These are phyloP conservation scores for Geotrichum bryndzae DNA, from an alignment of 1,139 yeast genomes.

Conservation along the genomic window DNA sequence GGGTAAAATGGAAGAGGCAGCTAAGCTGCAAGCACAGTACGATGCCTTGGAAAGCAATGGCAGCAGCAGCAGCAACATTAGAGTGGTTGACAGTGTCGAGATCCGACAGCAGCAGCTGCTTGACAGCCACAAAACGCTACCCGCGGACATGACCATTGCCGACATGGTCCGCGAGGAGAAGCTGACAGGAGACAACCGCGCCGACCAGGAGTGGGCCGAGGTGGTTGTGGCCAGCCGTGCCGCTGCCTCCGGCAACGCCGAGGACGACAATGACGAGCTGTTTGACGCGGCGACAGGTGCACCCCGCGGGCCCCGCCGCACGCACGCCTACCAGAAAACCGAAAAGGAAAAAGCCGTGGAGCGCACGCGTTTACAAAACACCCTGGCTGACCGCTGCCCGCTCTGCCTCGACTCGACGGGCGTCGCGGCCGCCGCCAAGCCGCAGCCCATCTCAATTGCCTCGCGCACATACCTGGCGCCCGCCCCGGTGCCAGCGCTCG, in stretches of 20 bases:
- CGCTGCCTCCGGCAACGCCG: constrained; percentile 29
- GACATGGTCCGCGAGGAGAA: constrained; percentile 40
- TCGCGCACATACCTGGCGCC: constrained; percentile 13
- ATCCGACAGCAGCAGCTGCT: constrained; percentile 12
- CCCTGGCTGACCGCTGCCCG: constrained; percentile 37
- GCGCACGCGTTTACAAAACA: constrained; percentile 29
- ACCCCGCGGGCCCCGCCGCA: constrained; percentile 24
- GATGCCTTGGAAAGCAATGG: constrained; percentile 11
- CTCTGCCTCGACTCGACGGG: constrained; percentile 31
- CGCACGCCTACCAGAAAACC: neutral
- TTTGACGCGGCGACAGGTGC: constrained; percentile 35
- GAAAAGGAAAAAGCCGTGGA: constrained; percentile 30
- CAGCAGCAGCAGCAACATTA: neutral
- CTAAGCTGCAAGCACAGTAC: constrained; percentile 32
- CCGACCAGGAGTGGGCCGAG: constrained; percentile 25
- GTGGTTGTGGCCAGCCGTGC: constrained; percentile 37
- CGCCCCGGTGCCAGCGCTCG: constrained; percentile 39
- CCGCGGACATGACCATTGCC: constrained; percentile 34
- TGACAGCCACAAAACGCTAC: constrained; percentile 4
- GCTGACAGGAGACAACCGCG: constrained; percentile 21
- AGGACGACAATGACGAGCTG: constrained; percentile 39
- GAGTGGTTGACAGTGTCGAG: constrained; percentile 14
- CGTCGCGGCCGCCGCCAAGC: neutral
- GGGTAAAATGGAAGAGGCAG: constrained; percentile 24
- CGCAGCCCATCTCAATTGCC: constrained; percentile 8